phyloP scores from a whole-genome alignment of 2,329 filamentous ascomycete species.

The Phialophora chinensis region DNA sequence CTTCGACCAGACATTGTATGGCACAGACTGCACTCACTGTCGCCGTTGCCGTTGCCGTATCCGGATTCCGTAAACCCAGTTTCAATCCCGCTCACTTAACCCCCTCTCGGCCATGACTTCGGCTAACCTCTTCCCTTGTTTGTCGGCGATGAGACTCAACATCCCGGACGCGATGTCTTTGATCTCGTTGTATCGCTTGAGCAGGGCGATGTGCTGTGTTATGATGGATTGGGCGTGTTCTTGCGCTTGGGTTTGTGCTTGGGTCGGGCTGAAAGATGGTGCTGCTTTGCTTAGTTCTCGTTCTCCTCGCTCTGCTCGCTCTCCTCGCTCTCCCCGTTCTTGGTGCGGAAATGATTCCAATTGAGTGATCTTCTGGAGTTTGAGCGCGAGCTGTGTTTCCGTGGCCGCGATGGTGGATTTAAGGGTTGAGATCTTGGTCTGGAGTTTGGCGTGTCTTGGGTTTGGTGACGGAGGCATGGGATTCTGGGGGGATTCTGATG shows the following conservation, averaged over 20 bases:
- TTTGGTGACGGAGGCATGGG: background rate
- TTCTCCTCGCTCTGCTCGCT: background rate
- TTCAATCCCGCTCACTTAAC: slow-evolving; percentile 26
- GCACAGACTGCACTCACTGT: no score
- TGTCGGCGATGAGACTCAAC: slow-evolving; percentile 70
- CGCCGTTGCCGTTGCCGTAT: no score
- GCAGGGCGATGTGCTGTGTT: slow-evolving; percentile 66
- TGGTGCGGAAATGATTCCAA: slow-evolving; percentile 9
- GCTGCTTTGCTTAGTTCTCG: no score
- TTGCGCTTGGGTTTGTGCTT: background rate
- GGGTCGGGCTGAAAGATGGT: no score
- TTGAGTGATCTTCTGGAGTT: slow-evolving; percentile 15
- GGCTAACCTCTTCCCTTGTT: slow-evolving; percentile 32
- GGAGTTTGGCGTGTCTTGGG: slow-evolving; percentile 4
- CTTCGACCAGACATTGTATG: no score
- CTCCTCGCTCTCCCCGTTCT: background rate
- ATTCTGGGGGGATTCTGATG: background rate
- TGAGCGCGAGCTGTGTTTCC: slow-evolving; percentile 16
- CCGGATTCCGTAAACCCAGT: no score
- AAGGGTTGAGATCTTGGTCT: slow-evolving; percentile 12
- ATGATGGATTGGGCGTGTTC: slow-evolving; percentile 59
- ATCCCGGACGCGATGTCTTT: slow-evolving; percentile 71
- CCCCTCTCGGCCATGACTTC: slow-evolving; percentile 32
- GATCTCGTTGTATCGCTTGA: slow-evolving; percentile 74
- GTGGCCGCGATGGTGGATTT: slow-evolving; percentile 20